Evolutionary conservation across 306 rosid species (phyloP).

Genomic region (Pterocarpus santalinus): DNA sequence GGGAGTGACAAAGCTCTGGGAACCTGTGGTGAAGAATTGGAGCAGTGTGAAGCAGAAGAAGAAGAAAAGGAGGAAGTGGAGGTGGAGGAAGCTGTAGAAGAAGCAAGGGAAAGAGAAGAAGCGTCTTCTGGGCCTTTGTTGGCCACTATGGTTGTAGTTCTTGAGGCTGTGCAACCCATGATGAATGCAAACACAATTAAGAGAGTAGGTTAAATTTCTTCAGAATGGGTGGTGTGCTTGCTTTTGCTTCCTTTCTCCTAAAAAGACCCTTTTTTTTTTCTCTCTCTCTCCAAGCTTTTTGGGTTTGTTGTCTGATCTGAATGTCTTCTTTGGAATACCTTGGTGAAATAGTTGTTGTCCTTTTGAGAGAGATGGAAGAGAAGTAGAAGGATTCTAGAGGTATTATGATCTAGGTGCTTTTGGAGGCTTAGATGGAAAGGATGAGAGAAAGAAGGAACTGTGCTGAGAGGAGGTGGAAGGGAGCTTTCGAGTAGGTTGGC

Average conservation of each 20-base stretch:
- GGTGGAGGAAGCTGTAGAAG: constrained; percentile 13
- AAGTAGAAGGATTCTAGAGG: constrained; percentile 19
- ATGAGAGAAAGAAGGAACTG: constrained; percentile 36
- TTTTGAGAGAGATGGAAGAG: not conserved
- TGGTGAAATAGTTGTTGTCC: constrained; percentile 38
- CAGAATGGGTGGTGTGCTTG: not conserved
- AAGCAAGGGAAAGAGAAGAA: constrained; percentile 30
- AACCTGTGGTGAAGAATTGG: constrained; percentile 59
- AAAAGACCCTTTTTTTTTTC: constrained; percentile 23
- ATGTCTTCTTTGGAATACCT: constrained; percentile 31
- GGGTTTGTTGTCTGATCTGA: constrained; percentile 25
- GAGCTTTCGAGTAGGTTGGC: constrained; percentile 63
- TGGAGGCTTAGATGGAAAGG: constrained; percentile 53
- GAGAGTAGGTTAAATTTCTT: not conserved
- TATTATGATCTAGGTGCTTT: constrained; percentile 24
- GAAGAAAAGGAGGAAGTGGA: constrained; percentile 40
- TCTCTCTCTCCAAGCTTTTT: constrained; percentile 33
- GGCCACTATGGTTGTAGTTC: constrained; percentile 59
- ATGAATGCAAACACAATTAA: constrained; percentile 28
- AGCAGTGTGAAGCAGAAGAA: constrained; percentile 53
- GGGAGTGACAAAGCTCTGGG: constrained; percentile 66
- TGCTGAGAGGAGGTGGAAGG: constrained; percentile 42
- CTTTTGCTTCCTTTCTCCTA: constrained; percentile 33
- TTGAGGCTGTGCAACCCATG: constrained; percentile 95
- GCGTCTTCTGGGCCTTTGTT: constrained; percentile 48